These are phyloP conservation scores for Trichosporon inkin DNA, from an alignment of 1,284 basidiomycete species.

Conservation along the genomic window DNA sequence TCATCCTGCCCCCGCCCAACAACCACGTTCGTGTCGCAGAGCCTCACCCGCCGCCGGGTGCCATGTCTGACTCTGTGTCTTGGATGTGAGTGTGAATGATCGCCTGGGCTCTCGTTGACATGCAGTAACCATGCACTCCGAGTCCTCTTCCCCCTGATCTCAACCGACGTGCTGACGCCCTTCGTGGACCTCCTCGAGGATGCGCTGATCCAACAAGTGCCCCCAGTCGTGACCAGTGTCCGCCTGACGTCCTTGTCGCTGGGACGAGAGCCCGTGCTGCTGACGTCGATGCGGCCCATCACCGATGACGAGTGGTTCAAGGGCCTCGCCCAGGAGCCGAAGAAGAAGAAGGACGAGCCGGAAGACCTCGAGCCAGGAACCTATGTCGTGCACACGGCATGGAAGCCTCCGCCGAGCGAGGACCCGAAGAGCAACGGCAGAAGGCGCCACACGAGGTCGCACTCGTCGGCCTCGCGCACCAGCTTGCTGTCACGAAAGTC, in stretches of 20 bases:
- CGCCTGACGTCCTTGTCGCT: conserved; percentile 42
- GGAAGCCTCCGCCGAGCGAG: background rate
- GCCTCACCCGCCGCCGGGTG: conserved; percentile 7
- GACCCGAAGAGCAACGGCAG: background rate
- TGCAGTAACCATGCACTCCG: conserved; percentile 44
- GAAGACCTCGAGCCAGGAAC: background rate
- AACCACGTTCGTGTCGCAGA: background rate
- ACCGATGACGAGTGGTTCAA: conserved; percentile 48
- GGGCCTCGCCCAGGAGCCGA: background rate
- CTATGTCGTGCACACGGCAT: background rate
- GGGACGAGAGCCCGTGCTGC: conserved; percentile 42
- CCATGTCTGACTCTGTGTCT: conserved; percentile 11
- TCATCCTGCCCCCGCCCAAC: conserved; percentile 8
- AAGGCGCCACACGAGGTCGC: background rate
- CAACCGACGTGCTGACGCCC: conserved; percentile 49
- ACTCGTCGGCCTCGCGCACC: background rate
- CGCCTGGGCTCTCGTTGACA: background rate
- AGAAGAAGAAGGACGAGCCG: conserved; percentile 2
- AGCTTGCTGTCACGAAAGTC: background rate
- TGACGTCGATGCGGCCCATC: conserved; percentile 44
- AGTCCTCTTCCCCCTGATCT: conserved; percentile 47
- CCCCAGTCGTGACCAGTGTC: conserved; percentile 46
- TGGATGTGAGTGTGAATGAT: conserved; percentile 20
- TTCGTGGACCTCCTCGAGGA: conserved; percentile 51
- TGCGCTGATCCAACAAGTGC: conserved; percentile 46